Conservation (phyloP, 2,329 filamentous ascomycete genomes). For the Sarocladium strictum region DNA sequence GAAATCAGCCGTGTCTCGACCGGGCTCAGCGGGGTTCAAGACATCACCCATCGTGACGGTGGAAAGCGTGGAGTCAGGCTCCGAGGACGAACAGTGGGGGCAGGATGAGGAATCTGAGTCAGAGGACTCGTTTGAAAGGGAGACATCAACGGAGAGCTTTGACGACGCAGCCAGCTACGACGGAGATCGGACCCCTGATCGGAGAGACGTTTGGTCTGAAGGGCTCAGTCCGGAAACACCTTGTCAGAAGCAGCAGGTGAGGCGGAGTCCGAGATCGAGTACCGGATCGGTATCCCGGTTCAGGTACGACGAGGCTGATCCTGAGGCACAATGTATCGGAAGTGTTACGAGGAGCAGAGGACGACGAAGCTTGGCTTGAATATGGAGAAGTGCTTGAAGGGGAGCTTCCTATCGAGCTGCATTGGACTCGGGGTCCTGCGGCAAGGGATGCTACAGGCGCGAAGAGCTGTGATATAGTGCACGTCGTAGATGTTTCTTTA, state of each 20-base stretch:
- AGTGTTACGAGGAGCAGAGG: neutral
- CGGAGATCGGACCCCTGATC: neutral
- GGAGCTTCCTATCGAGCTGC: too few relatives aligned
- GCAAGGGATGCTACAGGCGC: too few relatives aligned
- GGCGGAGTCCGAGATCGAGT: neutral
- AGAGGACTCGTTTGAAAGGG: neutral
- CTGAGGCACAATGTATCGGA: neutral
- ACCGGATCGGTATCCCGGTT: neutral
- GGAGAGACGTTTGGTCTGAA: neutral
- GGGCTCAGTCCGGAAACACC: neutral
- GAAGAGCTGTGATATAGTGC: too few relatives aligned
- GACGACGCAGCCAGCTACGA: slow-evolving; percentile 1
- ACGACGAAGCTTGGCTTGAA: neutral
- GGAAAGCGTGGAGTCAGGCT: neutral
- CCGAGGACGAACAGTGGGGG: neutral
- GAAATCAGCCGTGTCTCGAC: neutral
- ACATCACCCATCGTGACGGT: neutral
- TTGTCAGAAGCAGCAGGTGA: neutral
- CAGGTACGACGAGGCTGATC: neutral
- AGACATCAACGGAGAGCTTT: neutral
- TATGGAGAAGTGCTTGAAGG: too few relatives aligned
- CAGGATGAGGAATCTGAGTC: neutral
- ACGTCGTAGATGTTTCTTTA: too few relatives aligned
- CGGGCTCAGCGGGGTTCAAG: neutral
- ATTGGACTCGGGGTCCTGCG: too few relatives aligned